These are phyloP conservation scores for Moesziomyces sp. DNA, from an alignment of 1,284 basidiomycete genomes.

Conservation along the genomic window DNA sequence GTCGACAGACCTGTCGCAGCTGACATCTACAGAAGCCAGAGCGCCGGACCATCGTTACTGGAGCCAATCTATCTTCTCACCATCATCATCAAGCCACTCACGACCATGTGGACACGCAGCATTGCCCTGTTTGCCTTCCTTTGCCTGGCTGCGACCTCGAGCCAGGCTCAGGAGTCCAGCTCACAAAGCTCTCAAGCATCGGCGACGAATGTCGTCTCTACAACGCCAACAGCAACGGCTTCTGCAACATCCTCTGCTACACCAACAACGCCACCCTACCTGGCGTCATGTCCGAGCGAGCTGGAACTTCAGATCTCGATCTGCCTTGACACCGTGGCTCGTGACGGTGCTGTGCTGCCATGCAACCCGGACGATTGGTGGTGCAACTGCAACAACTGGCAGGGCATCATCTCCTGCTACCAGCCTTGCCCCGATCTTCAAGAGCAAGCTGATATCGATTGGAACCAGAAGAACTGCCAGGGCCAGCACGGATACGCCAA, in stretches of 20 bases:
- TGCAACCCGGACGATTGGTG: slow-evolving; percentile 35
- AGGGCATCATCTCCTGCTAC: slow-evolving; percentile 25
- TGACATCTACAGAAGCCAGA: no score
- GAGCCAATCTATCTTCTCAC: no score
- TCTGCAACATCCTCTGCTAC: slow-evolving; percentile 13
- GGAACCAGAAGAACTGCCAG: slow-evolving; percentile 31
- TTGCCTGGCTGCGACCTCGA: background rate
- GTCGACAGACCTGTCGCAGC: no score
- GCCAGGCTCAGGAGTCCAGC: slow-evolving; percentile 6
- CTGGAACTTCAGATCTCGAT: slow-evolving; percentile 23
- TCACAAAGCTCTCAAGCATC: background rate
- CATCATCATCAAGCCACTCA: no score
- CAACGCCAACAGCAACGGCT: slow-evolving; percentile 3
- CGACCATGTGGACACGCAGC: no score
- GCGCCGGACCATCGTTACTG: no score
- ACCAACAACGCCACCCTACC: slow-evolving; percentile 14
- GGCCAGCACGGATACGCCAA: slow-evolving; percentile 26
- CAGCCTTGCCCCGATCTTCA: slow-evolving; percentile 26
- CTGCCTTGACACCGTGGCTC: slow-evolving; percentile 25
- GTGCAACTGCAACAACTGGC: slow-evolving; percentile 36
- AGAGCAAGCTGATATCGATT: slow-evolving; percentile 21
- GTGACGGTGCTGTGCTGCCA: slow-evolving; percentile 25
- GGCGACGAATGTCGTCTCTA: slow-evolving; percentile 1
- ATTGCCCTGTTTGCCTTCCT: background rate
- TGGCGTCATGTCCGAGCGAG: slow-evolving; percentile 16